Base-by-base conservation (phyloP, 805 yeast species). In the Cyberlindnera galapagoensis region DNA sequence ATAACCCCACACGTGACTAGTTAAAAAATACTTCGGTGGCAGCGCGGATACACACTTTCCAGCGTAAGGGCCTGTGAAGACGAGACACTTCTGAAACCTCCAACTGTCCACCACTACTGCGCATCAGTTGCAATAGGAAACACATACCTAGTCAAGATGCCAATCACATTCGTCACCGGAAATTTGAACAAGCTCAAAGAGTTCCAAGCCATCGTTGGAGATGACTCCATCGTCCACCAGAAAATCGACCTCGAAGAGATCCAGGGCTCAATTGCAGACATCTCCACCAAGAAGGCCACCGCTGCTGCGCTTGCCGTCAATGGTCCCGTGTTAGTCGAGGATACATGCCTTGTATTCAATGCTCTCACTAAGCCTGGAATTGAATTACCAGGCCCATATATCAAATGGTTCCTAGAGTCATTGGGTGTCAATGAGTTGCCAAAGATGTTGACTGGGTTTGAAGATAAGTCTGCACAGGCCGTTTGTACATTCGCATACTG, bases 271-370 rank as follows among this genome's bases (percentile, higher is more conserved):
- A 71, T 87, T 29, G 79, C 78, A 25, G 83, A 82, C 34, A 90
- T 92, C 26, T 82, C 95, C 1, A 67, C 65, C 27, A 84, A 77
- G 51, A 92, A 92, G 56, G 85, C 94, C 35, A 60, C 67, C 47
- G 68, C 77, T 9, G 95, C 95, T 3, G 81, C 90, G 6, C 51
- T 56, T 9, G 52, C 72, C 7, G 59, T 74, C 4, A 54, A 65
- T 3, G 92, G 94, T 0, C 90, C 97, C 0, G 97, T 86, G 0
- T 66, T 92, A 36, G 96, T 88, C 4, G 99, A 92, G 54, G 99
- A 92, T 50, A 92, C 98, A 0, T 88, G 95, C 31, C 69, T 92
- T 24, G 84, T 81, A 4, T 92, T 82, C 57, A 71, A 71, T 30
- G 95, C 94, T 2, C 67, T 80, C 51, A 77, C 82, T 32, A 80